phyloP scores from a whole-genome alignment of 495 filamentous ascomycete genomes.

The Neurospora pannonica region DNA sequence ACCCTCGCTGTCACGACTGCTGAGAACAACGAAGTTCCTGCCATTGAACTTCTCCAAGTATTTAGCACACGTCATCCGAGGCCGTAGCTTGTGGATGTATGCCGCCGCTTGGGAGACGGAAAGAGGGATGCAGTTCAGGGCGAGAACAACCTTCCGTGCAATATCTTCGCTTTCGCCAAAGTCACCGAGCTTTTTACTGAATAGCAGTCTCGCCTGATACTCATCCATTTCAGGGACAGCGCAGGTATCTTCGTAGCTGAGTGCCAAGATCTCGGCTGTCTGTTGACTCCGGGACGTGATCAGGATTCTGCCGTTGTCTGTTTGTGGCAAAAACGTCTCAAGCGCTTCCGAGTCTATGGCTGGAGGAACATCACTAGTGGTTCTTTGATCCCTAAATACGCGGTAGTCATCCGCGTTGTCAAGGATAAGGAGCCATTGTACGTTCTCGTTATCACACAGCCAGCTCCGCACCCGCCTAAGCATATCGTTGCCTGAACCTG shows the following conservation, averaged over 20 bases:
- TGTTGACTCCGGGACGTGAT: neutral
- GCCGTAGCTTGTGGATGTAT: constrained; percentile 21
- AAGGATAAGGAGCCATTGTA: constrained; percentile 34
- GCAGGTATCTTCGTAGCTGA: neutral
- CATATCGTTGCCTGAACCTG: neutral
- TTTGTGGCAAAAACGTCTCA: neutral
- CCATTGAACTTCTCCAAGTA: neutral
- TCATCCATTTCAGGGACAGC: neutral
- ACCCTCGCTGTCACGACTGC: neutral
- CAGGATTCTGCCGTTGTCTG: neutral
- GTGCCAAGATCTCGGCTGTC: neutral
- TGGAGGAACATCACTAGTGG: neutral
- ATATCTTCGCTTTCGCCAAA: neutral
- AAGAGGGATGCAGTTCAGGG: constrained; percentile 36
- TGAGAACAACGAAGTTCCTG: neutral
- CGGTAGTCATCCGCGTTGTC: constrained; percentile 31
- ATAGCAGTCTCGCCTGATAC: neutral
- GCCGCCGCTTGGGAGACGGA: constrained; percentile 35
- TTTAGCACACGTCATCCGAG: neutral
- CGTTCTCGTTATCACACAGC: constrained; percentile 9
- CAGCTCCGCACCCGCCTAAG: neutral
- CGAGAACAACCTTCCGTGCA: constrained; percentile 11
- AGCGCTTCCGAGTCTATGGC: constrained; percentile 1
- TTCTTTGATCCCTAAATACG: constrained; percentile 8
- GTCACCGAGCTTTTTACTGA: neutral